A percentile compares a stretch with the other conserved stretches of the same genome.
These are phyloP conservation scores for Colletotrichum filicis DNA, from an alignment of 2,329 filamentous ascomycete species.

Conservation along the genomic window DNA sequence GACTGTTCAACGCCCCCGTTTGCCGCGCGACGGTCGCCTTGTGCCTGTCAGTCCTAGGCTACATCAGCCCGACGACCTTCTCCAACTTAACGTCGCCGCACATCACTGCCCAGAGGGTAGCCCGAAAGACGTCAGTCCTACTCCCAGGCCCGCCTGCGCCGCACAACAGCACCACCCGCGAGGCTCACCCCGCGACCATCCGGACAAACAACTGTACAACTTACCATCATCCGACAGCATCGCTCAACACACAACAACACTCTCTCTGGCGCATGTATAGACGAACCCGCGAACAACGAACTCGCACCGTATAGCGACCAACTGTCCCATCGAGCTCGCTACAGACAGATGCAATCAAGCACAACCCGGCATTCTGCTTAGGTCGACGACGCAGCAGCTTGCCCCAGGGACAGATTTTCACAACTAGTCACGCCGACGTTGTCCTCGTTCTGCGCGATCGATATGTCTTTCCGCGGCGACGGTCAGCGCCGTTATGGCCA, in stretches of 20 bases:
- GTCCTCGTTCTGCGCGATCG: constrained; percentile 19
- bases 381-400: constrained; percentile 29
- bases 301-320: constrained; percentile 7
- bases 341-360: constrained; percentile 27
- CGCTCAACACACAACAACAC: neutral
- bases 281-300: neutral
- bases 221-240: constrained; percentile 3
- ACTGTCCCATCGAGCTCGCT: constrained; percentile 14
- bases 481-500: constrained; percentile 74
- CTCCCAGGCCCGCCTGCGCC: constrained; percentile 20
- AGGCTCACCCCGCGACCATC: constrained; percentile 27
- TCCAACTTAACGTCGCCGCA: constrained; percentile 13
- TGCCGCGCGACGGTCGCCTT: constrained; percentile 17
- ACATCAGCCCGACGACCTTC: constrained; percentile 22
- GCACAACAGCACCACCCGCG: constrained; percentile 16
- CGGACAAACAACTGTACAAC: constrained; percentile 20
- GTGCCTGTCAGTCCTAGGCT: constrained; percentile 1
- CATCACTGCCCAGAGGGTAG: constrained; percentile 21
- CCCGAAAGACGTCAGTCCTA: constrained; percentile 30
- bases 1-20: neutral
- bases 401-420: constrained; percentile 13
- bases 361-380: neutral
- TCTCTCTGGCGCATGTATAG: constrained; percentile 9
- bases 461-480: constrained; percentile 73
- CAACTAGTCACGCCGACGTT: neutral